Conservation (phyloP, 2,329 filamentous ascomycete species). For the Sarocladium oryzae region DNA sequence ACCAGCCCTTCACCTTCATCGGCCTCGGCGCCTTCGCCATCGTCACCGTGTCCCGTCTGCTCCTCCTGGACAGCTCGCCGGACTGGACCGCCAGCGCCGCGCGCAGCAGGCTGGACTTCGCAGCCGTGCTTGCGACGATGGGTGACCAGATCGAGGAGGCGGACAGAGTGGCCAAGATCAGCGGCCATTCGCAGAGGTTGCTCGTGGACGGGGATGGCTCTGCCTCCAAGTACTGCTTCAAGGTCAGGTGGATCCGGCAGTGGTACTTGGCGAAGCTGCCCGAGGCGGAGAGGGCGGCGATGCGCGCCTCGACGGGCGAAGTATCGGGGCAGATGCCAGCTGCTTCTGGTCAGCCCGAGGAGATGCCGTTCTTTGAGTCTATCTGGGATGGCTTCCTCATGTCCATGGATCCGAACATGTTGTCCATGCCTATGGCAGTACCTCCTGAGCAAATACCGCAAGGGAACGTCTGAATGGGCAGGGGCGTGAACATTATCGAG, state of each 20-base stretch:
- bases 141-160: constrained; percentile 25
- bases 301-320: neutral
- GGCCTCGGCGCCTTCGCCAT: constrained; percentile 23
- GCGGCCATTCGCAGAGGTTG: constrained; percentile 19
- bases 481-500: no score
- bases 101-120: constrained; percentile 26
- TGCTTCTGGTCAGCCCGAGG: neutral
- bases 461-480: constrained; percentile 3
- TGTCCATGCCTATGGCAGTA: neutral
- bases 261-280: constrained; percentile 27
- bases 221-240: constrained; percentile 26
- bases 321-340: neutral
- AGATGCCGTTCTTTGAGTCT: constrained; percentile 1
- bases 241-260: constrained; percentile 32
- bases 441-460: neutral
- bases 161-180: constrained; percentile 18
- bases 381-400: constrained; percentile 3
- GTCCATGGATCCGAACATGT: neutral
- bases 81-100: constrained; percentile 31
- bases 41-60: constrained; percentile 27
- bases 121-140: constrained; percentile 19
- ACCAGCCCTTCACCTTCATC: neutral
- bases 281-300: constrained; percentile 13
- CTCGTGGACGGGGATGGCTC: constrained; percentile 25
- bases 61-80: constrained; percentile 24